These are phyloP conservation scores for Salix brachista DNA, from an alignment of 345 rosid genomes.

Conservation along the genomic window DNA sequence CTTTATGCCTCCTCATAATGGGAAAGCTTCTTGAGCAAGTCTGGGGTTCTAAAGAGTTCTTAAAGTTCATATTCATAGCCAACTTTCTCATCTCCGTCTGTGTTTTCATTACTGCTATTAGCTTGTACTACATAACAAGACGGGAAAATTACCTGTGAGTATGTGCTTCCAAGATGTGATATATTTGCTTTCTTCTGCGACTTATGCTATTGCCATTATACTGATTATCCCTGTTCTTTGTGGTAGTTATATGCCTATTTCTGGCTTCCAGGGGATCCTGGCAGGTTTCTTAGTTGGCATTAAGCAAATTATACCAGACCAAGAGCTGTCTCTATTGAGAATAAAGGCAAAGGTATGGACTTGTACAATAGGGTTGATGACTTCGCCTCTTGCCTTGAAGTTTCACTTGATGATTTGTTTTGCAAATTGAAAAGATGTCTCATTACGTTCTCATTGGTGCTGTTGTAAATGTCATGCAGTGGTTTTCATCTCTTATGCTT, in stretches of 20 bases:
- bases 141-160: constrained; percentile 88
- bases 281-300: constrained; percentile 88
- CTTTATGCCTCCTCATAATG: constrained; percentile 75
- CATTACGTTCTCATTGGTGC: constrained; percentile 12
- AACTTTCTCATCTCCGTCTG: constrained; percentile 79
- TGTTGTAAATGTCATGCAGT: constrained; percentile 49
- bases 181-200: constrained; percentile 1
- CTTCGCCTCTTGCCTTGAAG: constrained; percentile 2
- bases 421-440: constrained; percentile 12
- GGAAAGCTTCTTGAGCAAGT: constrained; percentile 95
- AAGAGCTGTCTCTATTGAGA: constrained; percentile 64
- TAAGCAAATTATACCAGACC: constrained; percentile 95
- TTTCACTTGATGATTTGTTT: background rate
- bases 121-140: constrained; percentile 74
- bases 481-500: constrained; percentile 82
- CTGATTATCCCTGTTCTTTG: constrained; percentile 24
- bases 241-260: constrained; percentile 85
- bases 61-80: constrained; percentile 81
- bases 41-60: constrained; percentile 95
- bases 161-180: background rate
- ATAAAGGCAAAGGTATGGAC: constrained; percentile 77
- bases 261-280: constrained; percentile 91
- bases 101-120: constrained; percentile 77
- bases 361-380: background rate
- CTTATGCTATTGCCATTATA: background rate